Percentiles rank a stretch among this genome's conserved stretches.
Conservation (phyloP, 2,329 filamentous ascomycete species). For the Pseudohalonectria lignicola region DNA sequence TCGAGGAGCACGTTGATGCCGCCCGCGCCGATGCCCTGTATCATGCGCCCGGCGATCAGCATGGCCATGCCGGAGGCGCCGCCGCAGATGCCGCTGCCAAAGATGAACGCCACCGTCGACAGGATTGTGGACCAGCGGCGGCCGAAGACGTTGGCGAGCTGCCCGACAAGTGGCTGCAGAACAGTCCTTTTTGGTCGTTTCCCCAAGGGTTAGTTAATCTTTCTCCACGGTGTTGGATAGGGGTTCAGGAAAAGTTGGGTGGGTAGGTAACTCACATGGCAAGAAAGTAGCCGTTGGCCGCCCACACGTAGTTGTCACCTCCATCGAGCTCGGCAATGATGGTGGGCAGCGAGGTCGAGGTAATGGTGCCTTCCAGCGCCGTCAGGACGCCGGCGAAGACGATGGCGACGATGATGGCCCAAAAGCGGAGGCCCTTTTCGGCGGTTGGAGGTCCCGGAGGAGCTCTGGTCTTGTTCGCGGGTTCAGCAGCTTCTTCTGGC, state of each 20-base stretch:
- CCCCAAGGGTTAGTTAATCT: conserved; percentile 1
- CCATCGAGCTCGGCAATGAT: conserved; percentile 11
- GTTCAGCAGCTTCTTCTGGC: background rate
- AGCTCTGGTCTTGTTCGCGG: background rate
- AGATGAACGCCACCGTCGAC: conserved; percentile 1
- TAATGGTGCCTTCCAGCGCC: conserved; percentile 15
- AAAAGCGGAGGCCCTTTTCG: conserved; percentile 1
- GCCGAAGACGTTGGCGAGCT: conserved; percentile 17
- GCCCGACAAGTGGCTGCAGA: conserved; percentile 39
- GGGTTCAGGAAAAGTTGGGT: background rate
- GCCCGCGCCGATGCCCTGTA: conserved; percentile 36
- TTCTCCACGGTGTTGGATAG: background rate
- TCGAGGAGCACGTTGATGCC: conserved; percentile 22
- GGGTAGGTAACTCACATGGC: conserved; percentile 7
- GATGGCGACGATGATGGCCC: conserved; percentile 4
- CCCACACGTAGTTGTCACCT: conserved; percentile 14
- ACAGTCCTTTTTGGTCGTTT: too few relatives aligned
- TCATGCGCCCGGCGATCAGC: conserved; percentile 33
- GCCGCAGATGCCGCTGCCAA: conserved; percentile 31
- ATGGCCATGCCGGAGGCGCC: conserved; percentile 28
- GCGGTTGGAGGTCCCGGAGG: background rate
- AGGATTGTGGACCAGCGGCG: conserved; percentile 2
- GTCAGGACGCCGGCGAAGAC: conserved; percentile 12
- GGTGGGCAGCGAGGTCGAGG: conserved; percentile 17
- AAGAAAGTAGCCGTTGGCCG: conserved; percentile 14